Conservation (phyloP, 768 basidiomycete genomes). For the Rhizopogon roseolus region DNA sequence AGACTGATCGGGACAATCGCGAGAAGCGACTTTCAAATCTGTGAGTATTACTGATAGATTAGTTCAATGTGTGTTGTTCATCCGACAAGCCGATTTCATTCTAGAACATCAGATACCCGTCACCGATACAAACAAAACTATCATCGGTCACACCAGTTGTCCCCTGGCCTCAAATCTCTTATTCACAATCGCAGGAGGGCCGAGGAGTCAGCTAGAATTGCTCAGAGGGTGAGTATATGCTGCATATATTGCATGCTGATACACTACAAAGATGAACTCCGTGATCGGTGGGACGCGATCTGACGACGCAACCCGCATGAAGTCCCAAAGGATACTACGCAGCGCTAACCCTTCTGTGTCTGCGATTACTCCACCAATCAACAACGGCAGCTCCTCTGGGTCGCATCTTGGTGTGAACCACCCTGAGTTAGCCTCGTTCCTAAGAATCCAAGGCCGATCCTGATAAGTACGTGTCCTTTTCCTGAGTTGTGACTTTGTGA, state of each 20-base stretch:
- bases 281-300: not conserved
- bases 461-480: not conserved
- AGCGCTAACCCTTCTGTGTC: not conserved
- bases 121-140: not conserved
- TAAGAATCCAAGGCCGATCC: not conserved
- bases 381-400: not conserved
- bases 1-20: too few species aligned
- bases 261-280: not conserved
- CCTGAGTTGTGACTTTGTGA: not conserved
- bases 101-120: not conserved
- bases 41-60: not conserved
- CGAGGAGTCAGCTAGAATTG: not conserved
- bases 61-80: not conserved
- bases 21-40: too few species aligned
- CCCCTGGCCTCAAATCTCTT: not conserved
- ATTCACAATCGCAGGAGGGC: not conserved
- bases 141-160: not conserved
- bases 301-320: not conserved
- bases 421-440: not conserved
- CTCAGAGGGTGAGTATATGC: not conserved
- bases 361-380: not conserved
- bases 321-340: not conserved
- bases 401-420: constrained; percentile 1
- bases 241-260: not conserved
- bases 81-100: not conserved